phyloP scores from a whole-genome alignment of 257 asterid genomes.

The Plantago major region DNA sequence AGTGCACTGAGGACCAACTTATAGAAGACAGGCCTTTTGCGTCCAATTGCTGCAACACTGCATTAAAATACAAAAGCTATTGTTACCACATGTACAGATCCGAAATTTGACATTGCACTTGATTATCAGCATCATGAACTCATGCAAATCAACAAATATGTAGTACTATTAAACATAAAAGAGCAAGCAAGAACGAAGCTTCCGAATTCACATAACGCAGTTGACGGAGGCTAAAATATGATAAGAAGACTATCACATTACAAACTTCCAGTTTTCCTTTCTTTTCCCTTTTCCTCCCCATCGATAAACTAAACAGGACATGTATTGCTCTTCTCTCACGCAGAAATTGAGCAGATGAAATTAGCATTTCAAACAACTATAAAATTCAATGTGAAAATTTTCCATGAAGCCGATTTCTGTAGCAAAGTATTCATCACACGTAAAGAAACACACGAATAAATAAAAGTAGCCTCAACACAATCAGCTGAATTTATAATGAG shows the following conservation, averaged over 20 bases:
- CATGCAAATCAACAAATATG: conserved; percentile 11
- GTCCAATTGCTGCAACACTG: conserved; percentile 90
- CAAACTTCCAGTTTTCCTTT: neutral
- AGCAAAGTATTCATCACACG: too few relatives aligned
- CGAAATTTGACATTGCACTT: conserved; percentile 1
- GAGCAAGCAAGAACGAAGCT: conserved; percentile 6
- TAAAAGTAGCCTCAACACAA: too few relatives aligned
- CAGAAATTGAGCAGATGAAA: too few relatives aligned
- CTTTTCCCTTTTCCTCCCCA: too few relatives aligned
- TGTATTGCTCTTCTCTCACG: too few relatives aligned
- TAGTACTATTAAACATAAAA: conserved; percentile 12
- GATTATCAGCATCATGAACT: conserved; percentile 5
- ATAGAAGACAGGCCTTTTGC: conserved; percentile 72
- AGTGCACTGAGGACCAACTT: conserved; percentile 55
- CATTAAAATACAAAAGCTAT: conserved; percentile 21
- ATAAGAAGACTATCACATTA: neutral
- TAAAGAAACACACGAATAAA: too few relatives aligned
- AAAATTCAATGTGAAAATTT: too few relatives aligned
- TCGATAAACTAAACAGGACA: too few relatives aligned
- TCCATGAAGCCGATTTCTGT: too few relatives aligned
- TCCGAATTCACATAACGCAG: neutral
- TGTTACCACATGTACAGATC: conserved; percentile 19
- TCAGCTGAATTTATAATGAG: too few relatives aligned
- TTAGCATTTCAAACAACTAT: too few relatives aligned
- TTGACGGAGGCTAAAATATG: neutral